Percentiles rank a stretch among this genome's conserved stretches.
These are phyloP conservation scores for Leucaena leucocephala DNA, from an alignment of 306 rosid species.

Conservation along the genomic window DNA sequence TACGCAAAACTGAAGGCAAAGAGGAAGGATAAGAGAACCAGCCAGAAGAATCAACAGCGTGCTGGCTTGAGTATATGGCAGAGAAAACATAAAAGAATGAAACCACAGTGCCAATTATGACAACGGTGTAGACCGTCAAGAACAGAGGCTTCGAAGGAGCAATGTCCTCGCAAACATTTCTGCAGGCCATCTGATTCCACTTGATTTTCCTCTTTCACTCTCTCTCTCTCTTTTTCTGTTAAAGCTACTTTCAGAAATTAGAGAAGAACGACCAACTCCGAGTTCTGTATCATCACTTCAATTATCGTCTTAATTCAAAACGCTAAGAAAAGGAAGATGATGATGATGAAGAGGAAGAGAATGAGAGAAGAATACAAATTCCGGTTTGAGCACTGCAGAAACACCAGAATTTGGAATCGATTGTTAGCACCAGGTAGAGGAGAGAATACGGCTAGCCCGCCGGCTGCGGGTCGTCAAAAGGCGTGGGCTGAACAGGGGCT, in stretches of 20 bases:
- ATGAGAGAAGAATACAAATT: background rate
- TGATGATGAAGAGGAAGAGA: background rate
- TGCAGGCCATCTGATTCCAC: slow-evolving; percentile 45
- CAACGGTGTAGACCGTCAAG: slow-evolving; percentile 62
- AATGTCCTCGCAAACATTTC: slow-evolving; percentile 51
- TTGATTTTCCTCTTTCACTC: background rate
- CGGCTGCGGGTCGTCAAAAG: too few relatives aligned
- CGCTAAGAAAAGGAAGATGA: background rate
- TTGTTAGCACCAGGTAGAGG: background rate
- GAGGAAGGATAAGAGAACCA: slow-evolving; percentile 47
- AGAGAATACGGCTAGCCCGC: too few relatives aligned
- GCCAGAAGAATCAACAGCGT: slow-evolving; percentile 41
- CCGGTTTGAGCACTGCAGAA: background rate
- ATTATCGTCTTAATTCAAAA: background rate
- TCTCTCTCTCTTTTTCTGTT: too few relatives aligned
- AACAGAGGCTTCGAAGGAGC: slow-evolving; percentile 62
- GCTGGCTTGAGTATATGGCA: slow-evolving; percentile 57
- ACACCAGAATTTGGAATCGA: background rate
- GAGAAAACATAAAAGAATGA: slow-evolving; percentile 73
- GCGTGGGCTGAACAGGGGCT: too few relatives aligned
- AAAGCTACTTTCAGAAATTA: slow-evolving; percentile 2
- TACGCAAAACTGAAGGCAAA: slow-evolving; percentile 41
- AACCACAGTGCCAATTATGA: slow-evolving; percentile 60
- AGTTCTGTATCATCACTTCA: background rate
- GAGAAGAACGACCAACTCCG: background rate